These are phyloP conservation scores for Penicillium paxilli DNA, from an alignment of 495 filamentous ascomycete genomes.

Conservation along the genomic window DNA sequence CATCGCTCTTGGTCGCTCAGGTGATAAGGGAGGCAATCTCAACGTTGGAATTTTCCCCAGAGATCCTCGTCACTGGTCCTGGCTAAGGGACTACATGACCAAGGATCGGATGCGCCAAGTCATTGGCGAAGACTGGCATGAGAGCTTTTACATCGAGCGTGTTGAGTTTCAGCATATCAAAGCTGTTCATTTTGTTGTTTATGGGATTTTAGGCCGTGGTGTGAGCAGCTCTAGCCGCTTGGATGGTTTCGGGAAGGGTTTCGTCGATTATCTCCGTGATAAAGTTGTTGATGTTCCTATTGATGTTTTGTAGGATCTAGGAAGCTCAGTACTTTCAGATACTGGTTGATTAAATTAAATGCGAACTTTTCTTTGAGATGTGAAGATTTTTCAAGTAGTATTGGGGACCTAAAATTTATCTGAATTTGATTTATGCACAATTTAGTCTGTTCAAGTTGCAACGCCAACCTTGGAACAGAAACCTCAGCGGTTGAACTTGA, in stretches of 20 bases:
- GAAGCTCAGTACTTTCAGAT: no score
- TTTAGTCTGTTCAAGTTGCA: no score
- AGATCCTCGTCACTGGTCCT: constrained; percentile 37
- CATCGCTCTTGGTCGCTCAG: constrained; percentile 43
- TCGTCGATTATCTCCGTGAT: constrained; percentile 49
- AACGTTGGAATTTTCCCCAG: constrained; percentile 51
- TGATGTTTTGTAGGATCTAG: constrained; percentile 4
- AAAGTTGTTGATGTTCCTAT: constrained; percentile 46
- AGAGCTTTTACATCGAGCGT: constrained; percentile 39
- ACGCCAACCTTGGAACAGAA: no score
- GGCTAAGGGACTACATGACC: constrained; percentile 46
- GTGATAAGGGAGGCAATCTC: constrained; percentile 50
- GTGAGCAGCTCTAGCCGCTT: constrained; percentile 45
- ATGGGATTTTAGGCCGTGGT: constrained; percentile 50
- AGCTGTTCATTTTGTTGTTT: constrained; percentile 53
- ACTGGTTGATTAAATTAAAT: no score
- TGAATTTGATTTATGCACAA: no score
- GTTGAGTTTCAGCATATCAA: constrained; percentile 41
- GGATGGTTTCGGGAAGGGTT: constrained; percentile 54
- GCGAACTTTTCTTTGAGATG: no score
- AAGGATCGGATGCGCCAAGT: constrained; percentile 30
- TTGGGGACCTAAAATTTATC: no score
- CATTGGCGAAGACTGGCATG: constrained; percentile 24
- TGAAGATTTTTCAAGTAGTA: no score
- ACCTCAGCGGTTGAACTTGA: no score